phyloP scores from a whole-genome alignment of 257 asterid species.

The Gentiana dahurica region DNA sequence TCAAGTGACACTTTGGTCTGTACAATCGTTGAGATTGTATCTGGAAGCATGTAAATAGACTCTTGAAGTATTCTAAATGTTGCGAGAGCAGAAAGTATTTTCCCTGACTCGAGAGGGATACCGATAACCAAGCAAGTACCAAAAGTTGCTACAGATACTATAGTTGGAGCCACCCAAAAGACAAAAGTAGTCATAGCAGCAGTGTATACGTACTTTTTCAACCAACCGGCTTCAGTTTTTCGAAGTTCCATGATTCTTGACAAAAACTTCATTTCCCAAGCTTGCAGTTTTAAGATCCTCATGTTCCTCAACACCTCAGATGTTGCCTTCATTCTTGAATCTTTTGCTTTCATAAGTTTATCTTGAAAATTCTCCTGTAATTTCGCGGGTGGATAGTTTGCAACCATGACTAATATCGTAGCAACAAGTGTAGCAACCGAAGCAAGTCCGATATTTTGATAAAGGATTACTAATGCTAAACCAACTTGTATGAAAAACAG shows the following conservation, averaged over 20 bases:
- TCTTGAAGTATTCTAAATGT: conserved; percentile 86
- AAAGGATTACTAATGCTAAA: conserved; percentile 53
- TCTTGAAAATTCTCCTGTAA: conserved; percentile 65
- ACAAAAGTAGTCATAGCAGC: conserved; percentile 39
- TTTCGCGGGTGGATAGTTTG: conserved; percentile 55
- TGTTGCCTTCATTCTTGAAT: conserved; percentile 76
- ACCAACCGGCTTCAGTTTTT: conserved; percentile 58
- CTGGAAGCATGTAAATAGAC: conserved; percentile 74
- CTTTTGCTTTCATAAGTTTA: conserved; percentile 66
- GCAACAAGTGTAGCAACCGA: conserved; percentile 55
- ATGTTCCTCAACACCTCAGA: conserved; percentile 88
- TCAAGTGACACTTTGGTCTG: conserved; percentile 94
- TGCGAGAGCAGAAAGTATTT: conserved; percentile 79
- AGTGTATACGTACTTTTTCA: conserved; percentile 48
- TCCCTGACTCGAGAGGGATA: conserved; percentile 80
- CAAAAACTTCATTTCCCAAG: conserved; percentile 86
- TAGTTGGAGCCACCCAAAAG: conserved; percentile 76
- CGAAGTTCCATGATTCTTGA: conserved; percentile 51
- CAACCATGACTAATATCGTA: conserved; percentile 58
- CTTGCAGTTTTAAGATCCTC: conserved; percentile 90
- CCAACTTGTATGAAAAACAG: conserved; percentile 49
- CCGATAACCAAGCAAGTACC: conserved; percentile 69
- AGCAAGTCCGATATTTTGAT: conserved; percentile 71
- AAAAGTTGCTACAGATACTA: conserved; percentile 63
- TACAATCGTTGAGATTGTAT: conserved; percentile 65